phyloP scores from a whole-genome alignment of 257 asterid species.

The Paraleonurus japonicus region DNA sequence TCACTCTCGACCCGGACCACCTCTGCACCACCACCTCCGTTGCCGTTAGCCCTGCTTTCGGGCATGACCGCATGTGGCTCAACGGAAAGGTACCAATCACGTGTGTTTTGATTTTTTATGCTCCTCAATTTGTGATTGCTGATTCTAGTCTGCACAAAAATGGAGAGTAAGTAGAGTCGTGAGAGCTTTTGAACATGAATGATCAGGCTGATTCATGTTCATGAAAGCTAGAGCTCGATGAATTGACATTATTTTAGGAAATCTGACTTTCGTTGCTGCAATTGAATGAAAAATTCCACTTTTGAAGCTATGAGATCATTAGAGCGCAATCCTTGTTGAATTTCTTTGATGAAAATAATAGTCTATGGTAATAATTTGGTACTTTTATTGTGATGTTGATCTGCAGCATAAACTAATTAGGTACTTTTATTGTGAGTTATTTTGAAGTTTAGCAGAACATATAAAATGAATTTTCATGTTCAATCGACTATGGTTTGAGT shows the following conservation, averaged over 20 bases:
- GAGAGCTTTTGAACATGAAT: not conserved
- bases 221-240: not conserved
- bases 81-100: slow-evolving; percentile 65
- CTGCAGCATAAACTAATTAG: slow-evolving; percentile 4
- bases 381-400: slow-evolving; percentile 8
- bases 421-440: not conserved
- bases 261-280: not conserved
- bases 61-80: slow-evolving; percentile 90
- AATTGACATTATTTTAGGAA: not conserved
- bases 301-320: not conserved
- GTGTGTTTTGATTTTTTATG: not conserved
- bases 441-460: not conserved
- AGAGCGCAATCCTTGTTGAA: not conserved
- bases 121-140: not conserved
- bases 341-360: not conserved
- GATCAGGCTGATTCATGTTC: not conserved
- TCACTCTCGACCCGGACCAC: slow-evolving; percentile 91
- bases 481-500: not conserved
- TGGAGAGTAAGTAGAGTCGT: not conserved
- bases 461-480: not conserved
- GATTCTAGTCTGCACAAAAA: not conserved
- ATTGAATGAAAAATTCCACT: not conserved
- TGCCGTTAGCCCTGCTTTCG: slow-evolving; percentile 81
- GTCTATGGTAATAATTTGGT: not conserved
- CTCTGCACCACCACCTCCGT: slow-evolving; percentile 99